Evolutionary conservation across 192 early-diverging fungal species (phyloP), one percentile per base, ranked within the genome.

Genomic region (Chytriomyces sp.): DNA sequence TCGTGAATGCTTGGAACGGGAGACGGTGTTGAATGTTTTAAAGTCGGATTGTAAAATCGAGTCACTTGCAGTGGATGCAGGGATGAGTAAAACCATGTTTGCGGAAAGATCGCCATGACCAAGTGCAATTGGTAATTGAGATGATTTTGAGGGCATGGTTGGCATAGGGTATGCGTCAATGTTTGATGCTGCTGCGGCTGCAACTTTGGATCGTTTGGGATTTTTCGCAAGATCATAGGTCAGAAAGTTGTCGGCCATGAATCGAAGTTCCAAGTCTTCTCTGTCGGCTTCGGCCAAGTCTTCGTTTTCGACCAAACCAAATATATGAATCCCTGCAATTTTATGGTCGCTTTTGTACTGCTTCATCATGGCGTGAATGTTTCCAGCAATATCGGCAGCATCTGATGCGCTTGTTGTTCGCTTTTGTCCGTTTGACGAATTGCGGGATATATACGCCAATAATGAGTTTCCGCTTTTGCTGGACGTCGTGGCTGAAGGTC

Each of bases 191-290:
- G 48, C 46, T 1, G 35, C 35, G 4, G 35, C 35, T 35, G 35
- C 35, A 35, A 35, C 3, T 26, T n/a, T n/a, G 8, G n/a, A 16
- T 26, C 48, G 11, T 28, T 69, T 69, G 16, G 53, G 53, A 20
- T 57, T 57, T 20, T 57, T 13, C n/a, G 18, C 7, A 16, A 6
- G 10, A 69, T 69, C 68, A 45, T 23, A 69, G 6, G 68, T n/a
- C 49, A 69, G 49, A 50, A 69, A 69, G 26, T 69, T 46, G 26
- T 69, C 68, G 18, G 8, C 26, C 68, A 69, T 69, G 26, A 69
- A 69, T 11, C 68, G 68, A 9, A 69, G 18, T 24, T 69, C 68
- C 68, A 69, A 11, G 2, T 69, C 68, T 11, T 44, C 26, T 23
- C 68, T 16, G 48, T 69, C 68, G 7, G 7, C 26, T 28, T 69